phyloP scores from a whole-genome alignment of 192 early-diverging fungal species.

The Dissophora ornata region DNA sequence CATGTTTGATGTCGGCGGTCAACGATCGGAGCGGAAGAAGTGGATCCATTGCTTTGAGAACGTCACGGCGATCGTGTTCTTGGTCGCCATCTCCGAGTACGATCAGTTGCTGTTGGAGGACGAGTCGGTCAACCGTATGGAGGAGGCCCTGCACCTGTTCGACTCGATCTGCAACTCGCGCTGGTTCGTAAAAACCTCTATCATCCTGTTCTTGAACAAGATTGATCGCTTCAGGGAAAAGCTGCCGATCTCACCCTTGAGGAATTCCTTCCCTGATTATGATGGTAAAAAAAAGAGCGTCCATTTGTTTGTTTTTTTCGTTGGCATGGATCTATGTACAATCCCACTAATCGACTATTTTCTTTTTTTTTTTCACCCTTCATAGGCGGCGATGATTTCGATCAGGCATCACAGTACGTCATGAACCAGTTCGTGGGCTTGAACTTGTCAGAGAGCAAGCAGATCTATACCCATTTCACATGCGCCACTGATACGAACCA shows the following conservation, averaged over 20 bases:
- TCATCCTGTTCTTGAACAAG: conserved; percentile 99
- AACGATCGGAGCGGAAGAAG: conserved; percentile 98
- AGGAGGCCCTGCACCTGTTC: conserved; percentile 95
- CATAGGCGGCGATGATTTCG: conserved; percentile 75
- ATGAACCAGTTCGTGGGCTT: conserved; percentile 83
- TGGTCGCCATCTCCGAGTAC: conserved; percentile 96
- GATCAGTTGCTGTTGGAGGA: conserved; percentile 97
- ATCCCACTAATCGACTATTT: not conserved
- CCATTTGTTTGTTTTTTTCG: no score
- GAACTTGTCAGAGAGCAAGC: conserved; percentile 83
- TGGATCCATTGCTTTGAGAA: conserved; percentile 99
- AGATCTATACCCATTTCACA: conserved; percentile 90
- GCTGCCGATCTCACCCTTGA: conserved; percentile 83
- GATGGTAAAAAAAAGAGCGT: conserved; percentile 35
- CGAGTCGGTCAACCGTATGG: conserved; percentile 96
- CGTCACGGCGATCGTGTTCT: conserved; percentile 94
- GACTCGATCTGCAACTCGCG: conserved; percentile 98
- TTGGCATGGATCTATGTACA: not conserved
- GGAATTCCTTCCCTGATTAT: conserved; percentile 93
- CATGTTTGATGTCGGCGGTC: conserved; percentile 98
- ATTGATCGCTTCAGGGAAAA: conserved; percentile 97
- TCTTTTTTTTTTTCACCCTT: not conserved
- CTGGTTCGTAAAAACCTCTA: conserved; percentile 98
- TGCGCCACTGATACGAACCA: conserved; percentile 89
- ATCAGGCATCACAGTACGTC: conserved; percentile 82